phyloP scores from a whole-genome alignment of 2,329 filamentous ascomycete genomes.

The Pseudogymnoascus sp. region DNA sequence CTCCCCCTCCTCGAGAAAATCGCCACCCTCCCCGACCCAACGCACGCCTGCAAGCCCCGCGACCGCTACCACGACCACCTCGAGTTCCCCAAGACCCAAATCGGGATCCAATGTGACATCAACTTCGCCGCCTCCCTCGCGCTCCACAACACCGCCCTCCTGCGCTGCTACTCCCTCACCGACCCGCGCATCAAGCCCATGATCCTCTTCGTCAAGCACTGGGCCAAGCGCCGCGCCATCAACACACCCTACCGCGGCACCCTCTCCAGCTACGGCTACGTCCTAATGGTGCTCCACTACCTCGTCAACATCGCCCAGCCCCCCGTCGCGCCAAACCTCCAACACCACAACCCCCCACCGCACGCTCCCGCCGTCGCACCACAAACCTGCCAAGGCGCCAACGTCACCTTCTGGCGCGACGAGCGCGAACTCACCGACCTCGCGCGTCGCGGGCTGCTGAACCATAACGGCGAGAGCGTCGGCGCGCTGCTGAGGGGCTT shows the following conservation, averaged over 20 bases:
- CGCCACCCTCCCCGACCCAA: slow-evolving; percentile 27
- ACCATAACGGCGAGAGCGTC: slow-evolving; percentile 59
- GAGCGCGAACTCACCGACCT: slow-evolving; percentile 59
- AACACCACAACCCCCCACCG: slow-evolving; percentile 42
- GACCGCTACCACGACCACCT: slow-evolving; percentile 51
- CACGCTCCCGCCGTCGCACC: slow-evolving; percentile 33
- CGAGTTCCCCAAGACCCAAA: slow-evolving; percentile 67
- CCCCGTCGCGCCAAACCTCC: slow-evolving; percentile 78
- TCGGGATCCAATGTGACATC: slow-evolving; percentile 85
- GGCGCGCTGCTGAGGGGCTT: slow-evolving; percentile 71
- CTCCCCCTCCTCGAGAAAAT: slow-evolving; percentile 34
- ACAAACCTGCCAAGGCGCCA: slow-evolving; percentile 51
- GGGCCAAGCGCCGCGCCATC: slow-evolving; percentile 78
- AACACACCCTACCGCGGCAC: slow-evolving; percentile 83
- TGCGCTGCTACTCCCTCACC: slow-evolving; percentile 74
- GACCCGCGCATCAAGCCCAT: slow-evolving; percentile 70
- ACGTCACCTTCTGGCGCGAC: slow-evolving; percentile 71
- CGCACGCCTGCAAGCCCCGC: slow-evolving; percentile 42
- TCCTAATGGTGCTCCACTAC: slow-evolving; percentile 87
- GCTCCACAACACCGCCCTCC: slow-evolving; percentile 72
- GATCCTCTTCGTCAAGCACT: slow-evolving; percentile 81
- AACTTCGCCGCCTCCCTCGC: slow-evolving; percentile 82
- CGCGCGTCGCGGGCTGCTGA: slow-evolving; percentile 50
- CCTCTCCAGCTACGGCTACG: slow-evolving; percentile 82
- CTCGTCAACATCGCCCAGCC: slow-evolving; percentile 74